phyloP scores from a whole-genome alignment of 2,329 filamentous ascomycete species.

The Trichoderma guizhouense region DNA sequence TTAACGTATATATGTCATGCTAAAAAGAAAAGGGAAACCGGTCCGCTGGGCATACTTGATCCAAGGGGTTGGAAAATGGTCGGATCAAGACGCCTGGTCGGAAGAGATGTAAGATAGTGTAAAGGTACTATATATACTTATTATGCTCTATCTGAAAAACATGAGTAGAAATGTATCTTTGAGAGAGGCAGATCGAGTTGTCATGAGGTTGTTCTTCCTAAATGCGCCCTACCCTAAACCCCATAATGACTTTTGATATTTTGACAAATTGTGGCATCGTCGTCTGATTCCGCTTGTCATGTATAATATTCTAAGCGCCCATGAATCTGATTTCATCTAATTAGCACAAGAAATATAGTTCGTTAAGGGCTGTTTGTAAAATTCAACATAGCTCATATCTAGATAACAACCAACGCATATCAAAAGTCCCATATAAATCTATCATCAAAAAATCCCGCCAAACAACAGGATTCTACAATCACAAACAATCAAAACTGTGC shows the following conservation, averaged over 20 bases:
- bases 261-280: neutral
- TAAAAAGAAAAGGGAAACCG: neutral
- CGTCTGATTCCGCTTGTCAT: neutral
- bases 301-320: neutral
- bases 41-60: neutral
- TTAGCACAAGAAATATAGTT: neutral
- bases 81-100: neutral
- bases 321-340: accelerated
- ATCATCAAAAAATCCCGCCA: too few species aligned
- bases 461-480: neutral
- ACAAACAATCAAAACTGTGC: neutral
- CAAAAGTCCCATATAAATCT: too few species aligned
- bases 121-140: slow-evolving; percentile 7
- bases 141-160: slow-evolving; percentile 5
- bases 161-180: neutral
- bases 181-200: neutral
- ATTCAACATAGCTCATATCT: neutral
- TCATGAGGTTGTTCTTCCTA: neutral
- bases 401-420: too few species aligned
- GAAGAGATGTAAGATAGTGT: slow-evolving; percentile 18
- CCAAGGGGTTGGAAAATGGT: neutral
- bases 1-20: slow-evolving; percentile 8
- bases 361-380: neutral
- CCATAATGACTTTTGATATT: neutral
- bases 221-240: neutral